Base-by-base conservation (phyloP, 495 filamentous ascomycete genomes). In the Paragyromitra xinjiangensis region DNA sequence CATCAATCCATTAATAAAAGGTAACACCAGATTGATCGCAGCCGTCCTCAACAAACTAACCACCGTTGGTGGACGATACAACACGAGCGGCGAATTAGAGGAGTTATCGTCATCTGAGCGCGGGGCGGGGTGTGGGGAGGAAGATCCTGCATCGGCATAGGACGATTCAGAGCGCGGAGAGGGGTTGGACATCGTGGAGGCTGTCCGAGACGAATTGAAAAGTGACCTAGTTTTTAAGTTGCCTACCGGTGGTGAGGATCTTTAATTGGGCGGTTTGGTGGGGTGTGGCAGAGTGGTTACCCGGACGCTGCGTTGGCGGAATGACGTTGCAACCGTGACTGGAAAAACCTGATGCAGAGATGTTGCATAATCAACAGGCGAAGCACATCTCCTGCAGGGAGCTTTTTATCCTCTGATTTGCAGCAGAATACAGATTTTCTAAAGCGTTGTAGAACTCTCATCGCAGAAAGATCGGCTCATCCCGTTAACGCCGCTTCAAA, bases 1-100 rank as follows among this genome's bases (percentile, higher is more conserved):
- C 95, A 99, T 99, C 85, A 99, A 87, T 24, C 95, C 95, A 84
- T 99, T 99, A 80, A 99, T 89, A 76, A 99, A 99, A 0, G 95
- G 95, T 2, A 99, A 86, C 0, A 99, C 73, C 7, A 99, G 86
- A 83, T 99, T 99, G 84, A 99, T 98, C 4, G 94, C 94, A 6
- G 94, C 93, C 7, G 95, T 93, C 44, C 95, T 90, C 63, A 98
- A 64, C 50, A 99, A 82, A 39, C 92, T 88, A 92, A 92, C 95
- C 42, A 95, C 66, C 0, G 93, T 95, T 0, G 96, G 94, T 16
- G 94, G 93, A 42, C 90, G 88, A 87, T 98, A 99, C 42, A 98
- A 87, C 39, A 98, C 91, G 77, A 99, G 84, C 19, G 92, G 93
- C 2, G 90, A 90, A 0, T 89, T 90, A 2, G 91, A 92, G 0